Conservation (phyloP, 2,329 filamentous ascomycete genomes). For the Orbilia blumenaviensis region DNA sequence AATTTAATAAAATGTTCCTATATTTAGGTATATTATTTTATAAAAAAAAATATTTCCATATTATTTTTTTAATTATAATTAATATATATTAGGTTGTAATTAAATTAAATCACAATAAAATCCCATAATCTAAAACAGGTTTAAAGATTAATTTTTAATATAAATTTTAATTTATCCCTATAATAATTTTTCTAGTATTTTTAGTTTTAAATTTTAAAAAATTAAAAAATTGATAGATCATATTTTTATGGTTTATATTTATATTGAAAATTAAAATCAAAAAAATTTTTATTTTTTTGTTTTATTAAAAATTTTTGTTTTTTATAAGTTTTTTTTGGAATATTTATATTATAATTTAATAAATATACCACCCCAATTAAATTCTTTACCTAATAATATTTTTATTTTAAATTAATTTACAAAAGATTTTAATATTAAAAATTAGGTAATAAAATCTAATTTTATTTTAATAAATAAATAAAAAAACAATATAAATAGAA, state of each 20-base stretch:
- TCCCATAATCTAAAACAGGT: too few relatives aligned
- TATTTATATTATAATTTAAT: conserved; percentile 62
- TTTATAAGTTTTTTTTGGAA: conserved; percentile 60
- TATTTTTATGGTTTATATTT: not conserved
- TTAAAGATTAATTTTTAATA: too few relatives aligned
- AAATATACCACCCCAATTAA: conserved; percentile 59
- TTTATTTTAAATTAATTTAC: not conserved
- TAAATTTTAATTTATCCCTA: too few relatives aligned
- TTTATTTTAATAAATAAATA: conserved; percentile 62
- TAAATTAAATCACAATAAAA: too few relatives aligned
- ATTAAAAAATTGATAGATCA: not conserved
- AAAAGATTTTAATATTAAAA: not conserved
- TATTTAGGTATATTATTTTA: too few relatives aligned
- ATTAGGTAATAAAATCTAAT: conserved; percentile 60
- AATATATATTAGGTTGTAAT: too few relatives aligned
- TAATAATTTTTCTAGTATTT: conserved; percentile 12
- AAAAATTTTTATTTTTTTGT: not conserved
- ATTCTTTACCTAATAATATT: not conserved
- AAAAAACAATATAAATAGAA: conserved; percentile 62
- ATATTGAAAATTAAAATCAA: not conserved
- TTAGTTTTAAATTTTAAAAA: not conserved
- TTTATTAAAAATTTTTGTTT: conserved; percentile 60
- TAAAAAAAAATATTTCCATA: too few relatives aligned
- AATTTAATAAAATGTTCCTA: too few relatives aligned
- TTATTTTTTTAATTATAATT: too few relatives aligned